A percentile compares a stretch with the other conserved stretches of the same genome.
Conservation (phyloP, 2,329 filamentous ascomycete species). For the Penicillium sp. region DNA sequence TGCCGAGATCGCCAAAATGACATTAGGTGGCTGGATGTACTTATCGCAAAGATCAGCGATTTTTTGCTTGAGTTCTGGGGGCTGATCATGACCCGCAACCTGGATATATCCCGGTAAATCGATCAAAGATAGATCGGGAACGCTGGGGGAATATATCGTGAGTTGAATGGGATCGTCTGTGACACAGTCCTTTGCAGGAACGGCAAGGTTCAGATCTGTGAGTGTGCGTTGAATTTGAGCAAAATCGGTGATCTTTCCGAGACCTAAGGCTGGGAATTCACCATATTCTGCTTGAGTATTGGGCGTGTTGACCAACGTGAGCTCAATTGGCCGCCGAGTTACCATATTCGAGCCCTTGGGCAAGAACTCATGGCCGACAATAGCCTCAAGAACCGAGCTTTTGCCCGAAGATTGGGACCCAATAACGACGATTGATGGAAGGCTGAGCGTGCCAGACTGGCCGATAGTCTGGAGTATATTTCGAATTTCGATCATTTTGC, state of each 20-base stretch:
- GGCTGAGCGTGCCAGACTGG: constrained; percentile 80
- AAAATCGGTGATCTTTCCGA: constrained; percentile 91
- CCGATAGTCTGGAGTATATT: constrained; percentile 88
- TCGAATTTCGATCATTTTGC: constrained; percentile 99
- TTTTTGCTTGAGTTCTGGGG: constrained; percentile 87
- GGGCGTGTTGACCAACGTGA: constrained; percentile 93
- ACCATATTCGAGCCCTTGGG: constrained; percentile 99
- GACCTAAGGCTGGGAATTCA: constrained; percentile 87
- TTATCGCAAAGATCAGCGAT: constrained; percentile 96
- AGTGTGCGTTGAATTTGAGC: constrained; percentile 78
- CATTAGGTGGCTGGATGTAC: constrained; percentile 93
- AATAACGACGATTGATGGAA: constrained; percentile 98
- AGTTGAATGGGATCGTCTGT: constrained; percentile 96
- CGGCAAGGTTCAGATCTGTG: constrained; percentile 90
- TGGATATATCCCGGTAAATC: constrained; percentile 98
- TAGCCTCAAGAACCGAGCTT: constrained; percentile 93
- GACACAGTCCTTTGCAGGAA: constrained; percentile 86
- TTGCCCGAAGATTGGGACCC: constrained; percentile 98
- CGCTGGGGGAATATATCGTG: constrained; percentile 90
- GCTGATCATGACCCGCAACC: constrained; percentile 87
- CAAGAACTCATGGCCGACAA: constrained; percentile 95
- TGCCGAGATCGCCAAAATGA: constrained; percentile 95
- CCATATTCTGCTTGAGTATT: constrained; percentile 85
- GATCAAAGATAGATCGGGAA: constrained; percentile 92
- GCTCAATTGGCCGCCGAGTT: constrained; percentile 88